Evolutionary conservation across 441 rosid genomes (phyloP), one percentile per base, ranked within the genome.

Genomic region (Omphalea diandra): DNA sequence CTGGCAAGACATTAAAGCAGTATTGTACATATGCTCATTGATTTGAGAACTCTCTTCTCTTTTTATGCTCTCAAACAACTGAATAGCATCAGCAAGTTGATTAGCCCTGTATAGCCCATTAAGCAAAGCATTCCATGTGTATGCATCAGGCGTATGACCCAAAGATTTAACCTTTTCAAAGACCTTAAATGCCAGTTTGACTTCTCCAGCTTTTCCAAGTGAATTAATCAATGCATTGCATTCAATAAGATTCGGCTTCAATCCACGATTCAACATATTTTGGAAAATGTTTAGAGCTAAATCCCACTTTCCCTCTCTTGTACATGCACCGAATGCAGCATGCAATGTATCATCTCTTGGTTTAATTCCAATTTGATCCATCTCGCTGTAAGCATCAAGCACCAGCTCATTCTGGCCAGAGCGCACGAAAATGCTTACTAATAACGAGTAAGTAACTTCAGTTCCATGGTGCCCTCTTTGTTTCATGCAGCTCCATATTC

Each of bases 51-150:
- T 67, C 2, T 76, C 75, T 41, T 82, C 83, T 17, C 68, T 75
- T 72, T 79, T 76, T 65, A 91, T 41, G 71, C 70, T 77, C 75
- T 86, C 83, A 70, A 89, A 86, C 65, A 84, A 77, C 70, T 68
- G 76, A 70, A 94, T 83, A 77, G 88, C 89, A 69, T 76, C 74
- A 24, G 61, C 76, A 70, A 77, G 69, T 66, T 73, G 83, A 60
- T 84, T 79, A 56, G 88, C 87, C 77, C 49, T 82, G 77, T 81
- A 83, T 74, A 86, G 74, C 64, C 83, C 91, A 68, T 82, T 73
- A 47, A 89, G 86, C 66, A 91, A 76, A 7, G 94, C 90, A 54
- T 93, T 88, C 97, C 90, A 83, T 7, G 98, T 90, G 82, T 86
- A 93, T 70, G 73, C 86, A 73, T 91, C 97, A 0, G 89, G 85